Evolutionary conservation across 257 asterid genomes (phyloP), one percentile per base, ranked within the genome.

Genomic region (Solanum tarapatanum): DNA sequence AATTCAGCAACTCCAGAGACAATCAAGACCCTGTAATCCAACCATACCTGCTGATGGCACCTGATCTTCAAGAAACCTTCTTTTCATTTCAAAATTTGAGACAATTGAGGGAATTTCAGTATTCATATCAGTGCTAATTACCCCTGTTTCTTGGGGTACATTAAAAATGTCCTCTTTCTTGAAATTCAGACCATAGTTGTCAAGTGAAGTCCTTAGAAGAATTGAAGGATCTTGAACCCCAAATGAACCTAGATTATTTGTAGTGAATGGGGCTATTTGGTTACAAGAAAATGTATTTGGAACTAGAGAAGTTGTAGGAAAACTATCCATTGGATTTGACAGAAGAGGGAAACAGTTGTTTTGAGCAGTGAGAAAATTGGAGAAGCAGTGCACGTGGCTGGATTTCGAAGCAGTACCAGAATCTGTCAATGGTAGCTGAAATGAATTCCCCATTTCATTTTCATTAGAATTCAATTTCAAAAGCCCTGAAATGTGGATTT

Each of bases 401-500:
- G 91, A 82, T 26, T 85, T 91, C 6, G 90, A 16, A 72, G 75
- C 77, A 45, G 85, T 60, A 43, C 83, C 84, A 45, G 93, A 87
- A 75, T 95, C 97, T 91, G 90, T 90, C 60, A 96, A 86, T 24
- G 95, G 94, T 35, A 98, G 99, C 62, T 94, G 95, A 17, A 86
- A 16, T 13, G 93, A 87, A 35, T 88, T 82, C 7, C 24, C 76
- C 14, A 82, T 32, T 24, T 89, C 92, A 45, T 75, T 90, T 55
- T 86, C 91, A 39, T 37, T 39, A 0, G 92, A 75, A 74, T 89
- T 90, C 87, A 88, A 83, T 85, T 91, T 88, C 90, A 90, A 64
- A 39, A 95, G 90, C 1, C 94, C 98, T 10, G 98, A 94, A 39
- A 96, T 91, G 74, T 91, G 97, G 84, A 94, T 90, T 68, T 96